A percentile compares a stretch with the other conserved stretches of the same genome.
Evolutionary conservation across 2,329 filamentous ascomycete genomes (phyloP).

Genomic region (Aurifilum marmelostoma): DNA sequence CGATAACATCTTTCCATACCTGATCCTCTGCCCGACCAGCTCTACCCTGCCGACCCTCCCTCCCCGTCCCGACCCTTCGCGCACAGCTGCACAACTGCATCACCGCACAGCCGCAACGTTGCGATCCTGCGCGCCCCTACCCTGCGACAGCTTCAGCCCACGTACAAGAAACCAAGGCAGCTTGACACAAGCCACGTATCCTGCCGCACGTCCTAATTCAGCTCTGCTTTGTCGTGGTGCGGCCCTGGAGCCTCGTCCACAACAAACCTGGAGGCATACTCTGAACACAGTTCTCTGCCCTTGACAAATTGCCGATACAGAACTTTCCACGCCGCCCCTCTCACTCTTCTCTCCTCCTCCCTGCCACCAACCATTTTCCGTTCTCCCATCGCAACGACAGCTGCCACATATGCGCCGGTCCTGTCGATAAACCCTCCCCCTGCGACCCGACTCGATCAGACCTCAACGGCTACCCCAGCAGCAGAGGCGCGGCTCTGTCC

Average conservation of each 20-base stretch:
- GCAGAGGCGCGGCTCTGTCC: slow-evolving; percentile 36
- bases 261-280: background rate
- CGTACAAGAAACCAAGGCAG: background rate
- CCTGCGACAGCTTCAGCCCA: slow-evolving; percentile 7
- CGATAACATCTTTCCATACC: background rate
- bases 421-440: background rate
- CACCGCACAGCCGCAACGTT: background rate
- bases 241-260: background rate
- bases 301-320: background rate
- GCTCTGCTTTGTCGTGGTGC: background rate
- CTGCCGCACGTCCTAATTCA: background rate
- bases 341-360: background rate
- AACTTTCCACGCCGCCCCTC: background rate
- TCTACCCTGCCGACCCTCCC: background rate
- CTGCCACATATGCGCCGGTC: slow-evolving; percentile 1
- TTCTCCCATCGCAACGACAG: slow-evolving; percentile 4
- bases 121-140: background rate
- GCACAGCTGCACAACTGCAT: background rate
- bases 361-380: background rate
- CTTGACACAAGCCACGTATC: background rate
- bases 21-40: slow-evolving; percentile 2
- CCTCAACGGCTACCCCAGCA: slow-evolving; percentile 12
- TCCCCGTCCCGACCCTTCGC: background rate
- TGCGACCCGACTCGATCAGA: background rate
- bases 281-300: background rate